Base-by-base conservation (phyloP, 495 filamentous ascomycete species). In the Amphirosellinia nigrospora region DNA sequence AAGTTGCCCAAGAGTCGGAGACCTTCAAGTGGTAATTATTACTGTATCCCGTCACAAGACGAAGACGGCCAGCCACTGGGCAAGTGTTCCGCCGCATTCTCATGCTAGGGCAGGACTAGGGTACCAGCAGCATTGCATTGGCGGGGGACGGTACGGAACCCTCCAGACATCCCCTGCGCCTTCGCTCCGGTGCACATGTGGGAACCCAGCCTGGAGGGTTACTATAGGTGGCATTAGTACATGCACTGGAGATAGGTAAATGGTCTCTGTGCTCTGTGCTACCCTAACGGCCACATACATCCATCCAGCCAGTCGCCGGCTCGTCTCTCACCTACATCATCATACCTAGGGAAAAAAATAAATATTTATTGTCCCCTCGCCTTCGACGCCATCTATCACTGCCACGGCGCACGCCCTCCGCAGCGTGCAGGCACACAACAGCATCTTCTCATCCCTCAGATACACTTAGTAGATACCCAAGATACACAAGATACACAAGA, bases 31-130 rank as follows among this genome's bases (percentile, higher is more conserved):
- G 43, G 41, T 64, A 64, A 30, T 64, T 64, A 64, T 46, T 43
- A 48, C 28, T 64, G 43, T 64, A 64, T 64, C 61, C 61, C n/a
- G 61, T 43, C 43, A 34, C 32, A 58, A 58, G 55, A 58, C 55
- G 32, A n/a, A n/a, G n/a, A 13, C 30, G 55, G 16, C 55, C 30
- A 32, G 32, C 55, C 55, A 58, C 30, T 58, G 9, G 11, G 15
- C 45, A 9, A n/a, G 52, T 34, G 16, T n/a, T 52, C 23, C 32
- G 30, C 32, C 38, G 32, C 30, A 58, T 36, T 10, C 28, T 7
- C 34, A 36, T n/a, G n/a, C n/a, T n/a, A n/a, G n/a, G n/a, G n/a
- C n/a, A n/a, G n/a, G n/a, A n/a, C n/a, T n/a, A 7, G 43, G 8
- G 2, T 55, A 19, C 55, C 21, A 21, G 19, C 55, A 58, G 36